Base-by-base conservation (phyloP, 2,329 filamentous ascomycete genomes). In the Emergomyces africanus region DNA sequence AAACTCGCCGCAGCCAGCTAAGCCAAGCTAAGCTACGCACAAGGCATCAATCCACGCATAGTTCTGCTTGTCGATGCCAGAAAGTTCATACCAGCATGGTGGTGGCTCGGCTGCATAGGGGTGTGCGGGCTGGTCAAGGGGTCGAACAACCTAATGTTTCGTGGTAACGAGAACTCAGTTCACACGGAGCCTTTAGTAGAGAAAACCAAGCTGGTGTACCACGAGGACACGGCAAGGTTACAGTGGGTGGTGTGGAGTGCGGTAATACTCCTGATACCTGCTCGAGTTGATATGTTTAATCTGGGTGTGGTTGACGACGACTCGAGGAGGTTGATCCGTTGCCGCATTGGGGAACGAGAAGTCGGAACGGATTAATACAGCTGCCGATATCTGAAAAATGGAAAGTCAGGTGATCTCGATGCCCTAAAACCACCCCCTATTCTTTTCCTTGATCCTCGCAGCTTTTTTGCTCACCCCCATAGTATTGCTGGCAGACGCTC, bases 1-100 rank as follows among this genome's bases (percentile, higher is more conserved):
- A 35, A 33, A 49, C 48, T 60, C 46, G 44, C 57, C 48, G 48
- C 44, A 57, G 55, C 55, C 20, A 57, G n/a, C 42, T 37, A 49
- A 30, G n/a, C 42, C 25, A 49, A 30, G 46, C 54, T 37, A 44
- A 35, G 35, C 42, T 57, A 41, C 55, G 55, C 30, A 41, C 28
- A 23, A 48, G 18, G 23, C 57, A 53, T 58, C 57, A 58, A 58
- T 35, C 46, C 46, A 44, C 48, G 48, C 57, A 58, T 57, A 35
- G 42, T 33, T 57, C 28, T 28, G 25, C 25, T 55, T 25, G 39
- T 55, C 39, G 3, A 55, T n/a, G 54, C 39, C 39, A 55, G 23
- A n/a, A n/a, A 15, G 25, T 30, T 55, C 28, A 42, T 25, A 33
- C 39, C 25, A 55, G 37, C 54, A 55, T 55, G 37, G 39, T n/a